Evolutionary conservation across 2,329 filamentous ascomycete genomes (phyloP).

Genomic region (Fusarium pilosicola): DNA sequence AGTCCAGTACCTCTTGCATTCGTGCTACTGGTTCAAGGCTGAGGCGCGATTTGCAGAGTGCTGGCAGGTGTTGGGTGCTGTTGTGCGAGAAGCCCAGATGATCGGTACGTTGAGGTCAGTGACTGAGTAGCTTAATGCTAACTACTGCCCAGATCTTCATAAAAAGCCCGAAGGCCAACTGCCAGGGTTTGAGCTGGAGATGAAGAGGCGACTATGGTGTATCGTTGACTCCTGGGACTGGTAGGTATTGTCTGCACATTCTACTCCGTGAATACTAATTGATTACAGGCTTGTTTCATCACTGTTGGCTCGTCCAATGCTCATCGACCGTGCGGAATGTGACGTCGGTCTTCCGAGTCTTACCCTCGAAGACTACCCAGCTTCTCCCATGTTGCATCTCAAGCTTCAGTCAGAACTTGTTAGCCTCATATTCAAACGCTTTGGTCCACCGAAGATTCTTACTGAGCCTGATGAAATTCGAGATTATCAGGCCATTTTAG

Average conservation of each 20-base stretch:
- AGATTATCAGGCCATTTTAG: constrained; percentile 6
- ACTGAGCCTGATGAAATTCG: neutral
- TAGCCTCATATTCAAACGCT: constrained; percentile 15
- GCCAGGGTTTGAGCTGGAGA: constrained; percentile 13
- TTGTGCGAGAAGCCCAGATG: constrained; percentile 25
- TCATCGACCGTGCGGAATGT: constrained; percentile 17
- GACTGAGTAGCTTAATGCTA: accelerated
- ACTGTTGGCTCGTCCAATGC: constrained; percentile 15
- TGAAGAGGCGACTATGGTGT: constrained; percentile 21
- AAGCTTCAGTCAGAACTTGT: constrained; percentile 21
- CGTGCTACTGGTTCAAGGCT: constrained; percentile 25
- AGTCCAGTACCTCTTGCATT: constrained; percentile 13
- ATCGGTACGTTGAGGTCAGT: neutral
- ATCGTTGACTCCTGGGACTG: constrained; percentile 27
- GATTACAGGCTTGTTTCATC: constrained; percentile 4
- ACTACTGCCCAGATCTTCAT: neutral
- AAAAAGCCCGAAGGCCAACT: constrained; percentile 1
- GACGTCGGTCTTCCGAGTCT: constrained; percentile 15
- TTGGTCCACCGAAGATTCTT: constrained; percentile 7
- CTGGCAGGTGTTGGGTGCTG: constrained; percentile 14
- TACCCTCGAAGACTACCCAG: constrained; percentile 16
- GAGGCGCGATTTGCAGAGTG: constrained; percentile 23
- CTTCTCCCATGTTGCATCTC: constrained; percentile 21
- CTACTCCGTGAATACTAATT: neutral
- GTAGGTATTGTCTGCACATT: neutral